Conservation (phyloP, 2,329 filamentous ascomycete genomes). For the Lojkania enalia region DNA sequence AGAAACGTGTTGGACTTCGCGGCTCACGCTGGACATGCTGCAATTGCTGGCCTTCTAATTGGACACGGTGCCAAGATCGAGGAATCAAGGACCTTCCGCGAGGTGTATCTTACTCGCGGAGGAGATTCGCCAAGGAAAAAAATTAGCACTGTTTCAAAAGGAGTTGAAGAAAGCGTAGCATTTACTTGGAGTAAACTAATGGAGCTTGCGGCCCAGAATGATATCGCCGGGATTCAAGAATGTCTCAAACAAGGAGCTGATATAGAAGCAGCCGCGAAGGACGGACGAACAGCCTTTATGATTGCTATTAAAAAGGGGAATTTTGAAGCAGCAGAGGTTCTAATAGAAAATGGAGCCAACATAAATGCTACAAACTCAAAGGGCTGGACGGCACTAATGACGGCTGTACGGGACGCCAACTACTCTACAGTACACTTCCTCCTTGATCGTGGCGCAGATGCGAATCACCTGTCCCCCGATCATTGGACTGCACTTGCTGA, state of each 20-base stretch:
- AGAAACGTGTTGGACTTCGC: not conserved
- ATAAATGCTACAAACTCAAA: not conserved
- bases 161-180: not conserved
- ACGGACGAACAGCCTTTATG: not conserved
- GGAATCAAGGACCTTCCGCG: not conserved
- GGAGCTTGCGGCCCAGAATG: not conserved
- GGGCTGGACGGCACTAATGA: not conserved
- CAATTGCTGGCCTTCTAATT: not conserved
- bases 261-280: not conserved
- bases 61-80: not conserved
- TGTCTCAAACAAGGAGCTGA: conserved; percentile 1
- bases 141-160: not conserved
- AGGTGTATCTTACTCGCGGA: not conserved
- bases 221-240: not conserved
- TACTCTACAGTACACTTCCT: not conserved
- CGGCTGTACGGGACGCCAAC: not conserved
- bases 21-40: not conserved
- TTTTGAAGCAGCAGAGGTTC: not conserved
- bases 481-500: not conserved
- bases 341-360: not conserved
- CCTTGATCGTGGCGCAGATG: not conserved
- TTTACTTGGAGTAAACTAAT: not conserved
- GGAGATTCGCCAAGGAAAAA: not conserved
- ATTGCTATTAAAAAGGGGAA: not conserved
- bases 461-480: not conserved